Conservation (phyloP, 2,329 filamentous ascomycete genomes). For the Penicillium griseofulvum region DNA sequence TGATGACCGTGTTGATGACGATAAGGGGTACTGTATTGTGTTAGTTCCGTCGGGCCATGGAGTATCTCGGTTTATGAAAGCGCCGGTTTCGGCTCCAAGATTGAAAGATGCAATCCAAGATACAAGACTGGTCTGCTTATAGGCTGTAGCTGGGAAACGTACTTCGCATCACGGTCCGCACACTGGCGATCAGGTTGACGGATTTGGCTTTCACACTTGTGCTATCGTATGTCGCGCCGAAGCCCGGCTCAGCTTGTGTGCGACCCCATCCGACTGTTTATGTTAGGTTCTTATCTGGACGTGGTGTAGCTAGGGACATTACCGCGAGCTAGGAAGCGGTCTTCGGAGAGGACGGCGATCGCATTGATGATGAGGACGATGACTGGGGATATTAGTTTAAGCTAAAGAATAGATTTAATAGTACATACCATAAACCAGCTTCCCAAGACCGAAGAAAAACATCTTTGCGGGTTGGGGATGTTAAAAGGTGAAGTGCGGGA, state of each 20-base stretch:
- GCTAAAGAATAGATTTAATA: background rate
- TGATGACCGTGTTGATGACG: constrained; percentile 76
- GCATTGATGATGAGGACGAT: constrained; percentile 88
- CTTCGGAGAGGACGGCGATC: constrained; percentile 89
- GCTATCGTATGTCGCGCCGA: constrained; percentile 69
- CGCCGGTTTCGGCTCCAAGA: background rate
- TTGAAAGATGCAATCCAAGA: background rate
- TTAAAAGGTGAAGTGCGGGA: constrained; percentile 29
- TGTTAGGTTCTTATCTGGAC: constrained; percentile 7
- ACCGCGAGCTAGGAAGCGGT: constrained; percentile 84
- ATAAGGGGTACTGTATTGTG: constrained; percentile 70
- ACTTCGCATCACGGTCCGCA: constrained; percentile 93
- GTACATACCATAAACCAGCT: constrained; percentile 67
- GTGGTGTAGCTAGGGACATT: constrained; percentile 37
- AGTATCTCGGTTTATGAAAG: background rate
- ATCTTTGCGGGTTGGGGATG: constrained; percentile 44
- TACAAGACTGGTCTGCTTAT: background rate
- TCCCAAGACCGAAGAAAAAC: constrained; percentile 68
- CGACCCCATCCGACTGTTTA: constrained; percentile 75
- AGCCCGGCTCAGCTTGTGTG: constrained; percentile 65
- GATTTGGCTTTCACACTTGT: constrained; percentile 81
- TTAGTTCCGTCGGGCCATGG: background rate
- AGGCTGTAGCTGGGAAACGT: constrained; percentile 41
- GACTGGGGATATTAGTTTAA: constrained; percentile 50
- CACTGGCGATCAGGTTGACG: constrained; percentile 84